Evolutionary conservation across 2,329 filamentous ascomycete genomes (phyloP).

Genomic region (Ambrosiella beaveri): DNA sequence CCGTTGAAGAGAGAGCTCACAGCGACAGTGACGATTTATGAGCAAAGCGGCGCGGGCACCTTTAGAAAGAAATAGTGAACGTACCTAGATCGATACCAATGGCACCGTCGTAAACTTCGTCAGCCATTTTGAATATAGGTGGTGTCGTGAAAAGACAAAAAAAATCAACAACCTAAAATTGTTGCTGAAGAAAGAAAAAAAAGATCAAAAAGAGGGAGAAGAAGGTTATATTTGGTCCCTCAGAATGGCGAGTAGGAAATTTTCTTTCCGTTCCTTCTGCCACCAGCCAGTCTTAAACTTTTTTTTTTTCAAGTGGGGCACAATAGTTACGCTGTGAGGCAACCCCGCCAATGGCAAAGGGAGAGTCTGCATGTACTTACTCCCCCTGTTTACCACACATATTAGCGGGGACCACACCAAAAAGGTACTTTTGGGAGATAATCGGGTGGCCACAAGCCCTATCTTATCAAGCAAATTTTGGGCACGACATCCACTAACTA

Average conservation of each 20-base stretch:
- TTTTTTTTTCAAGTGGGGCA: constrained; percentile 13
- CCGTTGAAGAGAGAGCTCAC: background rate
- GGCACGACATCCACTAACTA: constrained; percentile 9
- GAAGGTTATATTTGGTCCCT: constrained; percentile 14
- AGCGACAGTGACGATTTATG: constrained; percentile 11
- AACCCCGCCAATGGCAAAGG: constrained; percentile 11
- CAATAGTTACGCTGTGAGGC: constrained; percentile 10
- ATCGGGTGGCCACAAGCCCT: constrained; percentile 13
- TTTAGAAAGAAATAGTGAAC: constrained; percentile 20
- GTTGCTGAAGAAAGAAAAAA: constrained; percentile 13
- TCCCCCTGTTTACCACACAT: constrained; percentile 3
- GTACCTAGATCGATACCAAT: constrained; percentile 99
- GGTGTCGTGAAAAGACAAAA: constrained; percentile 13
- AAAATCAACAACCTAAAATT: constrained; percentile 14
- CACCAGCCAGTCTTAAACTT: constrained; percentile 12
- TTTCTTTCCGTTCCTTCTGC: constrained; percentile 13
- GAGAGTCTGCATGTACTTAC: constrained; percentile 10
- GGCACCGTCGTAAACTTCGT: constrained; percentile 98
- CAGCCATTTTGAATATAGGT: constrained; percentile 47
- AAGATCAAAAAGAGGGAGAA: constrained; percentile 13
- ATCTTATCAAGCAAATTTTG: constrained; percentile 13
- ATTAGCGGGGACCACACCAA: background rate
- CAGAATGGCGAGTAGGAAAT: constrained; percentile 11
- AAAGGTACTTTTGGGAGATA: constrained; percentile 11
- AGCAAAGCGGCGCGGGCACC: constrained; percentile 9